Evolutionary conservation across 2,329 filamentous ascomycete genomes (phyloP).

Genomic region (Cercospora sp.): DNA sequence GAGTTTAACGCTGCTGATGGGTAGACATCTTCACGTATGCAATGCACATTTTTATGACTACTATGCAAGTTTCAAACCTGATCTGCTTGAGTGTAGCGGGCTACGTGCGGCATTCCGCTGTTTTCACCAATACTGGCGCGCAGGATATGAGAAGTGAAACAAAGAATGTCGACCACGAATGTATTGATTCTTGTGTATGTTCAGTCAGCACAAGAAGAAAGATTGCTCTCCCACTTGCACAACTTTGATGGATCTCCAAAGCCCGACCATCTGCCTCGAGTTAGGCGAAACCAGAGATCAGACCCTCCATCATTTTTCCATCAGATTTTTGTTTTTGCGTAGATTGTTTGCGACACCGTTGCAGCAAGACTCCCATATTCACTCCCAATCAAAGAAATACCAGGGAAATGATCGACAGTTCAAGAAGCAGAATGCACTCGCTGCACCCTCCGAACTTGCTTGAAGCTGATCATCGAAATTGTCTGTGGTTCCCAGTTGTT

Average conservation of each 20-base stretch:
- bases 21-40: conserved; percentile 3
- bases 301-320: background rate
- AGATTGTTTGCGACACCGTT: background rate
- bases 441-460: background rate
- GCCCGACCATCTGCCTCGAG: background rate
- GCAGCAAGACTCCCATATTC: background rate
- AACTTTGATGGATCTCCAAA: background rate
- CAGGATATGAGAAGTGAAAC: background rate
- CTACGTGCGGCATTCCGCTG: background rate
- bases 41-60: background rate
- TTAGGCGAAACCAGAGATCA: background rate
- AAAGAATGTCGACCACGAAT: background rate
- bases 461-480: background rate
- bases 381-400: background rate
- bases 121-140: background rate
- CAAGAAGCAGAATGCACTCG: conserved; percentile 2
- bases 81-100: background rate
- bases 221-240: background rate
- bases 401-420: background rate
- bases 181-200: background rate
- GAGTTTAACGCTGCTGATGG: conserved; percentile 35
- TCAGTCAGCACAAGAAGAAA: background rate
- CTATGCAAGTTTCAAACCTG: background rate
- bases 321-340: background rate
- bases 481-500: background rate